Evolutionary conservation across 352 stramenopile genomes (phyloP).

Genomic region (Pythium grandisporangium): DNA sequence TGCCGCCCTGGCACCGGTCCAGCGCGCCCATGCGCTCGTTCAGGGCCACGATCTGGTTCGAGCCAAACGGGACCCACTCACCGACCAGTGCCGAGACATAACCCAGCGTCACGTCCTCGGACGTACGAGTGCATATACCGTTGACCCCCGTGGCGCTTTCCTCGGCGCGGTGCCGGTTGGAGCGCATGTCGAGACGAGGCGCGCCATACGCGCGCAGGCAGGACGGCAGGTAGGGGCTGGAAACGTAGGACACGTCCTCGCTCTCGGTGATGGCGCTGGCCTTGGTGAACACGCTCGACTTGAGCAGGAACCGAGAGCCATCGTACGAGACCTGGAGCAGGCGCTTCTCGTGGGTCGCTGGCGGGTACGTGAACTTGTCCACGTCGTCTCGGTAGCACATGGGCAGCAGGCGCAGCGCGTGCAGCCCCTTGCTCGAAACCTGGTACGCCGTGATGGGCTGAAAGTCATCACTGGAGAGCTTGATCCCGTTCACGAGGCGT

Average conservation of each 20-base stretch:
- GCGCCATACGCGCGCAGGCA: slow-evolving; percentile 88
- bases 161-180: slow-evolving; percentile 87
- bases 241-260: slow-evolving; percentile 97
- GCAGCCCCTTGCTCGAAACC: slow-evolving; percentile 84
- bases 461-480: slow-evolving; percentile 91
- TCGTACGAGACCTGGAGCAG: slow-evolving; percentile 49
- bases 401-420: slow-evolving; percentile 80
- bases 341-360: slow-evolving; percentile 26
- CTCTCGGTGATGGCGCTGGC: slow-evolving; percentile 92
- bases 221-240: slow-evolving; percentile 93
- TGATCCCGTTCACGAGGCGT: slow-evolving; percentile 90
- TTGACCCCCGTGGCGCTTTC: slow-evolving; percentile 76
- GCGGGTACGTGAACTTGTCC: slow-evolving; percentile 53
- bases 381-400: slow-evolving; percentile 57
- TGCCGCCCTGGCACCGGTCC: slow-evolving; percentile 94
- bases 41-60: slow-evolving; percentile 96
- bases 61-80: slow-evolving; percentile 97
- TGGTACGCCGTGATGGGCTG: slow-evolving; percentile 96
- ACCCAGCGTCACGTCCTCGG: slow-evolving; percentile 92
- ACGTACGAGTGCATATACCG: slow-evolving; percentile 88
- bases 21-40: slow-evolving; percentile 96
- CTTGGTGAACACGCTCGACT: slow-evolving; percentile 77
- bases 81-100: slow-evolving; percentile 95
- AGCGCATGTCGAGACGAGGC: slow-evolving; percentile 77
- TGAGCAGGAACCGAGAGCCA: slow-evolving; percentile 68